Base-by-base conservation (phyloP, 306 rosid genomes). In the Abrus pulchellus region DNA sequence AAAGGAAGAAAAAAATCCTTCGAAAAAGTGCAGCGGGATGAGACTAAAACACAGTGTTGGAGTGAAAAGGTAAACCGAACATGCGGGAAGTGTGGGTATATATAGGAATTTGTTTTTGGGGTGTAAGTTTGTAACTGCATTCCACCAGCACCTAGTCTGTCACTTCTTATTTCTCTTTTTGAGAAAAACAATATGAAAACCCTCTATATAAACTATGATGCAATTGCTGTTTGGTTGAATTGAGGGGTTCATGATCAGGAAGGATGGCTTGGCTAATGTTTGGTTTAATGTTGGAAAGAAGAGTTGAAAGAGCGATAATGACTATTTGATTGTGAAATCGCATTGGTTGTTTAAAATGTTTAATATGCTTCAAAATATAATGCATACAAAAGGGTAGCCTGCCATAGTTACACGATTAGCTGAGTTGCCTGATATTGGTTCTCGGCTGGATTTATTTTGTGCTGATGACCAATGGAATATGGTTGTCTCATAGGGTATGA, bases 221-320 rank as follows among this genome's bases (percentile, higher is more conserved):
- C 61, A n/a, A 20, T 53, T 43, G 6, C 50, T 80, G 80, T 52
- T 54, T 63, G 33, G 56, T 56, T 71, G 59, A 76, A 67, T 50
- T 28, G 36, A 28, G 67, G 64, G 38, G 69, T 14, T 53, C 3
- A 13, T 72, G 74, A 61, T 54, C 28, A 44, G n/a, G 29, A 27
- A 75, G 32, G 66, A 40, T 59, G 78, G 38, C 36, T 70, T 71
- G 81, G 62, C 55, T 75, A 50, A 60, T 27, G 75, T 56, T 60
- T 36, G 73, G 11, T 62, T 68, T 12, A 38, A 27, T 68, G 50
- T 52, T 52, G 64, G 38, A 61, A n/a, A 6, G 4, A 5, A 40
- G 53, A 68, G 81, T 40, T 56, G 10, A 74, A n/a, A 50, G 63
- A 76, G 76, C 11, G 6, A 38, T 52, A 50, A 14, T 74, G 48